Evolutionary conservation across 139 green algal species (phyloP), one percentile per base, ranked within the genome.

Genomic region (Coccomyxa sp.): DNA sequence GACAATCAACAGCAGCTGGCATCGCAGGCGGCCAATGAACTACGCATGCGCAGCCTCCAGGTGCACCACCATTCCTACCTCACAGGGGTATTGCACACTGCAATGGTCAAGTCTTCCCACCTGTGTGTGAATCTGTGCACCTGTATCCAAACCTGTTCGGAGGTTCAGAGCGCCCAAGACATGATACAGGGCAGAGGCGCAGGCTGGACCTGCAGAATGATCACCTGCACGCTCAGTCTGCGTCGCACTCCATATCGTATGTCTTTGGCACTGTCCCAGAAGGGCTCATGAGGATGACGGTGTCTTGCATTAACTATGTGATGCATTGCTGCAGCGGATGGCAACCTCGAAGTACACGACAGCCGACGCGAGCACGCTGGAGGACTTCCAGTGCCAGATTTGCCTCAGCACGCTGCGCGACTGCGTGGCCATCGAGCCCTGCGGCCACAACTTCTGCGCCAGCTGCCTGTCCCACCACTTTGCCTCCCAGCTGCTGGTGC

Each of bases 391-490:
- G 70, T 93, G 89, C 82, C 89, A 93, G 82, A 92, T 93, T 74
- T 93, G 89, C 81, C 82, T 92, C 55, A 76, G 73, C 36, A 84
- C 84, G n/a, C 82, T 92, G 24, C 70, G 68, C 0, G 39, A 77
- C n/a, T 93, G 89, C 70, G 84, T 92, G 39, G 86, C 88, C 6
- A 78, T 93, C 71, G 81, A 93, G 76, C 89, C 90, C 0, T 94
- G 90, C 74, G 90, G 90, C 24, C 90, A 94, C 81, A 90, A 89
- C 76, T 94, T 88, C 79, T 94, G 90, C 64, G 86, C 86, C 33
- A 37, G 71, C 31, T 94, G 90, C 83, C 81, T 94, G 5, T 89
- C 82, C 31, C 82, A 92, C 64, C 86, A 92, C 77, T 83, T 94
- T 36, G 87, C 83, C 33, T 82, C 73, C 36, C 85, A 89, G 76